These are phyloP conservation scores for Suillus alpinus DNA, from an alignment of 768 basidiomycete genomes.

Conservation along the genomic window DNA sequence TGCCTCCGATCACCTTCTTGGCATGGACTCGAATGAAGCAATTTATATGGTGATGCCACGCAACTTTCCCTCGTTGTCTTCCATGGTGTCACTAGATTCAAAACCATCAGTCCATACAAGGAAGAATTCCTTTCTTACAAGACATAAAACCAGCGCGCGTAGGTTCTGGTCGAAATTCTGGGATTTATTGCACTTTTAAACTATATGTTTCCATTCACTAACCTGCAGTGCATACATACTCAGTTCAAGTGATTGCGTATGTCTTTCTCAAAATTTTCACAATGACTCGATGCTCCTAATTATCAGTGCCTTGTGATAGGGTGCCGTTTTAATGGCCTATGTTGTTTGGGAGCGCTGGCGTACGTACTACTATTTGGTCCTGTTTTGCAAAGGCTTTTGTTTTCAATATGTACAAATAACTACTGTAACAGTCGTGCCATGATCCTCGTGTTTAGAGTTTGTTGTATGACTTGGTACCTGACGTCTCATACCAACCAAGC, in stretches of 20 bases:
- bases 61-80: neutral
- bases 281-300: neutral
- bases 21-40: neutral
- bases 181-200: neutral
- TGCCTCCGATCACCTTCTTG: neutral
- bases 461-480: neutral
- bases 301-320: neutral
- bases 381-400: neutral
- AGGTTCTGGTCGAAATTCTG: neutral
- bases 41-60: neutral
- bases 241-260: neutral
- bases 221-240: neutral
- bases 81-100: neutral
- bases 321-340: neutral
- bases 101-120: neutral
- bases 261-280: neutral
- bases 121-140: neutral
- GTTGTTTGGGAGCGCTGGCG: neutral
- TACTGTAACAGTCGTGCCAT: neutral
- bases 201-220: neutral
- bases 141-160: neutral
- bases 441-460: neutral
- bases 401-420: neutral
- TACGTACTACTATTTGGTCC: neutral
- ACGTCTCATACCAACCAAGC: neutral